These are phyloP conservation scores for Filosporella fistucella DNA, from an alignment of 495 filamentous ascomycete genomes.

Conservation along the genomic window DNA sequence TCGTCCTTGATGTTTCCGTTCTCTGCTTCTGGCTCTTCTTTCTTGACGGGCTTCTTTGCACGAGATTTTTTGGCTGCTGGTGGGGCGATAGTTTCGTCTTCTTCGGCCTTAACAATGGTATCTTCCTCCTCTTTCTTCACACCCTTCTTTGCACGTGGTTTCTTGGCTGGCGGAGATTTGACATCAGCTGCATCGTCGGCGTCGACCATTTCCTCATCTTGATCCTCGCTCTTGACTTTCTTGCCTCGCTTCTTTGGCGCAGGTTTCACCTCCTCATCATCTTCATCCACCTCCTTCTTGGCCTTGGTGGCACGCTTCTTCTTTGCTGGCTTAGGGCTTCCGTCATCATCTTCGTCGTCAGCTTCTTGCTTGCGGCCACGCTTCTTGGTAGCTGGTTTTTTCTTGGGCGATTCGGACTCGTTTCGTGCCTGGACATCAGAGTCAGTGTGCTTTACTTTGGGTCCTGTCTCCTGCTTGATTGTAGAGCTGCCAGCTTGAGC, in stretches of 20 bases:
- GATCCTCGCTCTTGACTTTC: slow-evolving; percentile 4
- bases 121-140: slow-evolving; percentile 8
- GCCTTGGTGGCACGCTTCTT: slow-evolving; percentile 27
- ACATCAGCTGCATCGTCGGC: neutral
- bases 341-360: slow-evolving; percentile 12
- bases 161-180: slow-evolving; percentile 5
- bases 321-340: slow-evolving; percentile 6
- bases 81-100: neutral
- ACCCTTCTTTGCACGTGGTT: slow-evolving; percentile 12
- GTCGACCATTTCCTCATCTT: neutral
- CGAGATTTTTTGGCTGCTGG: slow-evolving; percentile 13
- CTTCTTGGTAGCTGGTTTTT: slow-evolving; percentile 19
- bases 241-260: slow-evolving; percentile 5
- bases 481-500: slow-evolving; percentile 3
- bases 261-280: slow-evolving; percentile 9
- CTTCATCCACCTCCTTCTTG: slow-evolving; percentile 15
- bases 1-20: slow-evolving; percentile 1
- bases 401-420: slow-evolving; percentile 12
- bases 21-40: slow-evolving; percentile 13
- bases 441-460: no score
- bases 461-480: slow-evolving; percentile 7
- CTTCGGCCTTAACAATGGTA: neutral
- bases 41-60: slow-evolving; percentile 16
- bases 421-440: slow-evolving; percentile 3
- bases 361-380: slow-evolving; percentile 24